These are phyloP conservation scores for Monosporozyma servazzii DNA, from an alignment of 805 yeast species.

Conservation along the genomic window DNA sequence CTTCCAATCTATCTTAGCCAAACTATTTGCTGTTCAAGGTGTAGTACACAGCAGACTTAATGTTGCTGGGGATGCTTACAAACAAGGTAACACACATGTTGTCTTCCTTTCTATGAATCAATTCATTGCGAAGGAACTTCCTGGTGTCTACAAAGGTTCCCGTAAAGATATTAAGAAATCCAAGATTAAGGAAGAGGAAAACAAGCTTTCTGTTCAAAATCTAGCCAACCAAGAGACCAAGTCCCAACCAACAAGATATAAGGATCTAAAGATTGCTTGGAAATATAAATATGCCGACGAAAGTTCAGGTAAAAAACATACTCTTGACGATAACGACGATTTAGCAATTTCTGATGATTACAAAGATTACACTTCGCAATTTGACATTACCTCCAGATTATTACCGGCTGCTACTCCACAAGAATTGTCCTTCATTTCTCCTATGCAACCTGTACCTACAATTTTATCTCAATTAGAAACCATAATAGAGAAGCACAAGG, in stretches of 20 bases:
- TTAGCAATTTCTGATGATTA: slow-evolving; percentile 20
- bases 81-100: slow-evolving; percentile 41
- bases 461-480: slow-evolving; percentile 36
- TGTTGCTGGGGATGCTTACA: slow-evolving; percentile 10
- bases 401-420: slow-evolving; percentile 45
- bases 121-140: slow-evolving; percentile 59
- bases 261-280: slow-evolving; percentile 86
- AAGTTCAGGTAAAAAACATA: slow-evolving; percentile 3
- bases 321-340: slow-evolving; percentile 13
- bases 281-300: slow-evolving; percentile 57
- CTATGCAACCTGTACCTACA: slow-evolving; percentile 22
- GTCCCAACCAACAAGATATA: slow-evolving; percentile 15
- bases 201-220: slow-evolving; percentile 61
- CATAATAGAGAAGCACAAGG: slow-evolving; percentile 34
- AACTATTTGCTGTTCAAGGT: slow-evolving; percentile 72
- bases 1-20: slow-evolving; percentile 59
- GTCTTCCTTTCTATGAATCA: slow-evolving; percentile 53
- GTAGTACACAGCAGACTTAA: slow-evolving; percentile 50
- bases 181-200: slow-evolving; percentile 46
- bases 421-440: slow-evolving; percentile 52
- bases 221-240: slow-evolving; percentile 32
- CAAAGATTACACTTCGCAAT: slow-evolving; percentile 53
- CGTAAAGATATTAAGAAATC: slow-evolving; percentile 57
- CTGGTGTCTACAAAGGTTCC: slow-evolving; percentile 68
- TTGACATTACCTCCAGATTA: slow-evolving; percentile 68